Evolutionary conservation across 2,329 filamentous ascomycete genomes (phyloP).

Genomic region (Laburnicola sp.): DNA sequence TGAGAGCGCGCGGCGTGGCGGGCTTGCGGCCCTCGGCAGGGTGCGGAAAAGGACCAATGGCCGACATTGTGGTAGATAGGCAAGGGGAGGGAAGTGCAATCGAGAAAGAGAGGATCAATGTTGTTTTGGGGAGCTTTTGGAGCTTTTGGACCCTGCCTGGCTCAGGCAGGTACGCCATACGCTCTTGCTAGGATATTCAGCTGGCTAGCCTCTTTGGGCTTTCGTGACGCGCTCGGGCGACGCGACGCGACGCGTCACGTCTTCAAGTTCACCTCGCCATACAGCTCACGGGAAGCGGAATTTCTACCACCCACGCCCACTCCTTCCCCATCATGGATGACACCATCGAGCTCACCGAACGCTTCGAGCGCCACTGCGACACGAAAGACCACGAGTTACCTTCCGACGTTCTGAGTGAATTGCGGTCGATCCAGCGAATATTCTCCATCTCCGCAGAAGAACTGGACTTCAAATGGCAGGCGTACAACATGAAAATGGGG

Average conservation of each 20-base stretch:
- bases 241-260: too few species aligned
- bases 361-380: conserved; percentile 64
- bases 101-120: too few species aligned
- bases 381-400: conserved; percentile 61
- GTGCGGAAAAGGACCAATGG: conserved; percentile 39
- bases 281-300: too few species aligned
- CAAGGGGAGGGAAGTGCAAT: too few species aligned
- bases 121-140: background rate
- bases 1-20: conserved; percentile 62
- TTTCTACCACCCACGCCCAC: conserved; percentile 2
- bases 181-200: too few species aligned
- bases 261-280: too few species aligned
- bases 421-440: conserved; percentile 83
- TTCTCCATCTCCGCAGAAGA: conserved; percentile 82
- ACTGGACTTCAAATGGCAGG: conserved; percentile 98
- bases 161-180: background rate
- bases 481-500: conserved; percentile 94
- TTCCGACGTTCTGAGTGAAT: conserved; percentile 75
- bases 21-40: conserved; percentile 59
- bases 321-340: conserved; percentile 51
- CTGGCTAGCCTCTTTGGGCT: too few species aligned
- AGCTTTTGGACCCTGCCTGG: too few species aligned
- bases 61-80: conserved; percentile 21
- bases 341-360: conserved; percentile 58
- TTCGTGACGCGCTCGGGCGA: too few species aligned